phyloP scores from a whole-genome alignment of 140 eudicot species.

The Stevia rebaudiana region DNA sequence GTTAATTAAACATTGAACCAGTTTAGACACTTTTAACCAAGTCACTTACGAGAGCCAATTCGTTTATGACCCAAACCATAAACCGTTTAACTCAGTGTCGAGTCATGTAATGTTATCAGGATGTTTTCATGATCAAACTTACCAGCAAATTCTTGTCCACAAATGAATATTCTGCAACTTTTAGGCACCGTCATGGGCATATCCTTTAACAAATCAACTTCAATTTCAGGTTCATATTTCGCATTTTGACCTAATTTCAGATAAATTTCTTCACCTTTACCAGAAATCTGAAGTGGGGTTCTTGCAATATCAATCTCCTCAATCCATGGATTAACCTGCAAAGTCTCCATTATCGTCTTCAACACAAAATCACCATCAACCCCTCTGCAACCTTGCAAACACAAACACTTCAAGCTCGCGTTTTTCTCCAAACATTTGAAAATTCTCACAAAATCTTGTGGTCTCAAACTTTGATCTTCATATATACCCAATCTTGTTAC shows the following conservation, averaged over 20 bases:
- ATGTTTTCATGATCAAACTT: neutral
- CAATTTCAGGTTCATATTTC: slow-evolving; percentile 38
- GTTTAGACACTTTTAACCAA: too few relatives aligned
- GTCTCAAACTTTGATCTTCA: slow-evolving; percentile 60
- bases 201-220: slow-evolving; percentile 61
- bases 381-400: slow-evolving; percentile 88
- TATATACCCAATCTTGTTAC: slow-evolving; percentile 52
- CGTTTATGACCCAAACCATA: neutral
- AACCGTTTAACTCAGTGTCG: neutral
- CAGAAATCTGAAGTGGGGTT: slow-evolving; percentile 70
- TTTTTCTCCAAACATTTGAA: slow-evolving; percentile 63
- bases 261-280: slow-evolving; percentile 58
- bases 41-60: neutral
- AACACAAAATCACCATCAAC: slow-evolving; percentile 74
- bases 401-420: slow-evolving; percentile 53
- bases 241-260: slow-evolving; percentile 63
- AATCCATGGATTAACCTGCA: slow-evolving; percentile 87
- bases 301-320: slow-evolving; percentile 75
- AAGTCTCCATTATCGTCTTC: slow-evolving; percentile 50
- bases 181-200: slow-evolving; percentile 72
- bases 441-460: slow-evolving; percentile 51
- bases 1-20: too few relatives aligned
- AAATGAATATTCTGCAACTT: slow-evolving; percentile 71
- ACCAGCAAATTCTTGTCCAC: slow-evolving; percentile 92
- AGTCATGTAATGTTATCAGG: neutral